Evolutionary conservation across 257 asterid genomes (phyloP).

Genomic region (Catharanthus roseus): DNA sequence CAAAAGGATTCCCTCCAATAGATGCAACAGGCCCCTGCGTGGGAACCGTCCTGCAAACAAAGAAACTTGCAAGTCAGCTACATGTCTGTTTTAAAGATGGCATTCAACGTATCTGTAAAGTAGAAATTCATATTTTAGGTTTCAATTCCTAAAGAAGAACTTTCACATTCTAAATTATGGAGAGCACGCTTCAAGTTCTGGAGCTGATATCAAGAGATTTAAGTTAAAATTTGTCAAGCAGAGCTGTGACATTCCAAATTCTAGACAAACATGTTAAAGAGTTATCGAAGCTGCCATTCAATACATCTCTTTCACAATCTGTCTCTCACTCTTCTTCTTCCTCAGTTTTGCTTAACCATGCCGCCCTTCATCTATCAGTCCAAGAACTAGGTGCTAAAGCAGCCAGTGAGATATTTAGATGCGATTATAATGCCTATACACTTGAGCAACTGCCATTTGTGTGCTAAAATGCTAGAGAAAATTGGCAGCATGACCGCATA

Average conservation of each 20-base stretch:
- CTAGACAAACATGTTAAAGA: not conserved
- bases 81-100: not conserved
- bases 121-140: not conserved
- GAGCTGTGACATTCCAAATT: not conserved
- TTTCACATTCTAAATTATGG: not conserved
- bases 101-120: not conserved
- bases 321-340: too few species aligned
- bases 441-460: not conserved
- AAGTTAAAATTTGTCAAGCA: not conserved
- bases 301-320: too few species aligned
- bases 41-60: slow-evolving; percentile 53
- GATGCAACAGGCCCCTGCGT: slow-evolving; percentile 62
- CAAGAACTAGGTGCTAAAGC: too few species aligned
- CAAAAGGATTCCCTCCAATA: slow-evolving; percentile 74
- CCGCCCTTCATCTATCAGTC: too few species aligned
- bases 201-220: not conserved
- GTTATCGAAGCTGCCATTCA: not conserved
- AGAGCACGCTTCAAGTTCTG: not conserved
- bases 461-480: not conserved
- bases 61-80: slow-evolving; percentile 2
- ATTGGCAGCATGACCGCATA: not conserved
- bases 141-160: not conserved
- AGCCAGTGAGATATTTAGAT: too few species aligned
- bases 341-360: too few species aligned
- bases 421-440: not conserved